Percentiles rank a stretch among this genome's conserved stretches.
Conservation (phyloP, 1,139 yeast genomes). For the Saccharomyces hybrid region DNA sequence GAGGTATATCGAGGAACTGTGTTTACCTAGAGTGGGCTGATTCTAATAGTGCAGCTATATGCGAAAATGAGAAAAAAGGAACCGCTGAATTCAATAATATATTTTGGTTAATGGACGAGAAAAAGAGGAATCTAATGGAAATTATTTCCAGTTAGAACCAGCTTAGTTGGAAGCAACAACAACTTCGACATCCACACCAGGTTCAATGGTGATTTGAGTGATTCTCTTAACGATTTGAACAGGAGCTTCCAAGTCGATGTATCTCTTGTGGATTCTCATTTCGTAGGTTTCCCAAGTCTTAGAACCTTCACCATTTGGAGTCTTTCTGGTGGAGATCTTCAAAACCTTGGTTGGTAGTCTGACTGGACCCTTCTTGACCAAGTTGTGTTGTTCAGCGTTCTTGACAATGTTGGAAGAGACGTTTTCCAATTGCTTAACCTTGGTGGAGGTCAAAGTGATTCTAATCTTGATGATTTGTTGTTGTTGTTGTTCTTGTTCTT, state of each 20-base stretch:
- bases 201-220: constrained; percentile 90
- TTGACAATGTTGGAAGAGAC: constrained; percentile 81
- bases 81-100: constrained; percentile 1
- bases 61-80: background rate
- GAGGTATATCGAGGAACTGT: constrained; percentile 33
- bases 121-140: constrained; percentile 2
- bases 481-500: constrained; percentile 74
- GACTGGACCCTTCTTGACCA: constrained; percentile 96
- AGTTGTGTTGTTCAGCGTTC: constrained; percentile 77
- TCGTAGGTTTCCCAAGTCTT: constrained; percentile 99
- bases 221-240: constrained; percentile 89
- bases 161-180: constrained; percentile 34
- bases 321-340: constrained; percentile 98
- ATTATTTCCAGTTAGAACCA: constrained; percentile 1
- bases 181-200: constrained; percentile 57
- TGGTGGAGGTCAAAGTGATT: constrained; percentile 98
- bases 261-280: constrained; percentile 99
- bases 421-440: constrained; percentile 96
- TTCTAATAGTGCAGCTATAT: constrained; percentile 1
- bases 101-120: constrained; percentile 1
- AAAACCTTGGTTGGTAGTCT: constrained; percentile 99
- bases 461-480: constrained; percentile 94
- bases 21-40: constrained; percentile 34
- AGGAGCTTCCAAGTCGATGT: constrained; percentile 97
- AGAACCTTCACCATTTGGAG: constrained; percentile 99